phyloP scores from a whole-genome alignment of 768 basidiomycete genomes.

The Omphalotus guepiniiformis region DNA sequence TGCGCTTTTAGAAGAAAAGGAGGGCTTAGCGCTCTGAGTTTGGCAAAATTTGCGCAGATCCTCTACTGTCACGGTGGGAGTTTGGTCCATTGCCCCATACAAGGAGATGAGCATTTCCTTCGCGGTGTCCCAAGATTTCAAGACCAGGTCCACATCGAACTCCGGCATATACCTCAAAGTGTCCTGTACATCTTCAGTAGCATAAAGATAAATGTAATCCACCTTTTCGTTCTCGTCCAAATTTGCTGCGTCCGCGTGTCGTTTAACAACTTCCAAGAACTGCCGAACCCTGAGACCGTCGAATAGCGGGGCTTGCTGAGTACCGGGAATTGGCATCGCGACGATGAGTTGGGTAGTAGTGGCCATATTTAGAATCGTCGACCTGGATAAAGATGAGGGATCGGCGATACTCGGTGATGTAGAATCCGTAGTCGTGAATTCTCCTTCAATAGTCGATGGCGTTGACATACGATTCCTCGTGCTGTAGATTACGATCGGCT shows the following conservation, averaged over 20 bases:
- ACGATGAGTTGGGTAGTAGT: too few relatives aligned
- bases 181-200: slow-evolving; percentile 2
- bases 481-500: too few relatives aligned
- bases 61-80: background rate
- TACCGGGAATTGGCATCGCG: slow-evolving; percentile 5
- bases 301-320: background rate
- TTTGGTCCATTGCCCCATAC: background rate
- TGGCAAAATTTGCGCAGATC: slow-evolving; percentile 9
- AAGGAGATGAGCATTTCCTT: background rate
- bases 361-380: too few relatives aligned
- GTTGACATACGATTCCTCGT: too few relatives aligned
- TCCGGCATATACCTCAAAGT: background rate
- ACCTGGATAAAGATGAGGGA: too few relatives aligned
- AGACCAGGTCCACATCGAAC: background rate
- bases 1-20: background rate
- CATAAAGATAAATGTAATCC: slow-evolving; percentile 3
- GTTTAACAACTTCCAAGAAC: background rate
- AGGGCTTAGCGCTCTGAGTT: slow-evolving; percentile 1
- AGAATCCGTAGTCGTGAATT: too few relatives aligned
- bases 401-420: too few relatives aligned
- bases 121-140: background rate
- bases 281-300: background rate
- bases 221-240: background rate
- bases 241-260: background rate
- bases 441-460: too few relatives aligned